These are phyloP conservation scores for Saxophila tyrrhenica DNA, from an alignment of 495 filamentous ascomycete genomes.

Conservation along the genomic window DNA sequence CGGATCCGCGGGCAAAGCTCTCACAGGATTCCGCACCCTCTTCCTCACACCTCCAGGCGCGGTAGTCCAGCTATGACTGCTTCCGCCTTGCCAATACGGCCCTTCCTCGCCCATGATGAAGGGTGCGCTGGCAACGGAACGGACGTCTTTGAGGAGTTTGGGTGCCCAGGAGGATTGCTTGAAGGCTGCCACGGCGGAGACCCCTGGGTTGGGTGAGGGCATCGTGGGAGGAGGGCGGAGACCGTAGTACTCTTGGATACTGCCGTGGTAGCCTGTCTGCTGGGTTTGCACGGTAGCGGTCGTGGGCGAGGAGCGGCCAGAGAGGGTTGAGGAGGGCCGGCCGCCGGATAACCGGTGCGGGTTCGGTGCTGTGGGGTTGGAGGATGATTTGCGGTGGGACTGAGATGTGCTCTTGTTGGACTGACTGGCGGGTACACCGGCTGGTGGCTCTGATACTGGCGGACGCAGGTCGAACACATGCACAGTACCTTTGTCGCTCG, in stretches of 20 bases:
- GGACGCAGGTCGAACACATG: constrained; percentile 75
- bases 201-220: not conserved
- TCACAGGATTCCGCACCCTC: constrained; percentile 9
- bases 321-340: not conserved
- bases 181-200: constrained; percentile 57
- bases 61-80: constrained; percentile 11
- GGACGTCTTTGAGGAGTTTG: constrained; percentile 70
- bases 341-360: constrained; percentile 11
- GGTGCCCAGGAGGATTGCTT: constrained; percentile 67
- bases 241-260: constrained; percentile 19
- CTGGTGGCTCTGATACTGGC: not conserved
- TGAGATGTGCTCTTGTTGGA: not conserved
- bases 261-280: constrained; percentile 8
- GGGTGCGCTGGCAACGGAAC: constrained; percentile 60
- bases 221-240: constrained; percentile 13
- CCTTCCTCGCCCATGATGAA: constrained; percentile 72
- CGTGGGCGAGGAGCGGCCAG: not conserved
- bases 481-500: constrained; percentile 92
- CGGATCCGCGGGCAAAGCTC: constrained; percentile 32
- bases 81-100: constrained; percentile 15
- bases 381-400: not conserved
- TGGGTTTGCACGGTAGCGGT: not conserved
- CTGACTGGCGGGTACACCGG: not conserved
- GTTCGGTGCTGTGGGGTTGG: not conserved
- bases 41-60: constrained; percentile 5